Base-by-base conservation (phyloP, 2,329 filamentous ascomycete species). In the Metarhizium sp. region DNA sequence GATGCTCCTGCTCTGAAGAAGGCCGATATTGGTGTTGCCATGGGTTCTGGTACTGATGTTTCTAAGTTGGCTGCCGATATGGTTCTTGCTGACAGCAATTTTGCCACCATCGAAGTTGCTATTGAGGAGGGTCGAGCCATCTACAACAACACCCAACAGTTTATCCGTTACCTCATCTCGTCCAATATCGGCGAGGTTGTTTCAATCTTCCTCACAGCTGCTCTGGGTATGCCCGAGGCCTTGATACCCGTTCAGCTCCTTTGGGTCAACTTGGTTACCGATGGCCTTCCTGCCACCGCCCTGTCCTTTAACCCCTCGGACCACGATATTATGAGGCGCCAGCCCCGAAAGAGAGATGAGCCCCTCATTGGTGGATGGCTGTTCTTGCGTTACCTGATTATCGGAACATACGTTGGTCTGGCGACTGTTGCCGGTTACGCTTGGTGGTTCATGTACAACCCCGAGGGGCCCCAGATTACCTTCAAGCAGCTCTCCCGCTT, bases 381-480 rank as follows among this genome's bases (percentile, higher is more conserved):
- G 43, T 96, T 99, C 77, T 91, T 97, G 81, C 86, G 94, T 53
- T 99, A 99, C 73, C 85, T 99, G 78, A 86, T 97, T 51, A 94
- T 99, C 64, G 94, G 94, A 59, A 90, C 85, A 8, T 99, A 99
- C 61, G 94, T 99, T 57, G 94, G 94, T 68, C 78, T 90, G 45
- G 94, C 94, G 54, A 99, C 94, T 3, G 95, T 99, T 20, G 91
- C 87, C 66, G 94, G 95, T 49, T 99, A 99, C 68, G 92, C 90
- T n/a, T 99, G 94, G 94, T 99, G 91, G 90, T 99, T 97, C 78
- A 92, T 99, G 87, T 96, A 88, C 78, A 92, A 97, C 75, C 75
- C 85, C 8, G 84, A 86, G 62, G 94, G 94, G 0, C 94, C 94
- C 29, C 89, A 95, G 71, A 95, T 99, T 72, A 85, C 78, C 59